Evolutionary conservation across 345 rosid species (phyloP), one percentile per base, ranked within the genome.

Genomic region (Hibiscus syriacus): DNA sequence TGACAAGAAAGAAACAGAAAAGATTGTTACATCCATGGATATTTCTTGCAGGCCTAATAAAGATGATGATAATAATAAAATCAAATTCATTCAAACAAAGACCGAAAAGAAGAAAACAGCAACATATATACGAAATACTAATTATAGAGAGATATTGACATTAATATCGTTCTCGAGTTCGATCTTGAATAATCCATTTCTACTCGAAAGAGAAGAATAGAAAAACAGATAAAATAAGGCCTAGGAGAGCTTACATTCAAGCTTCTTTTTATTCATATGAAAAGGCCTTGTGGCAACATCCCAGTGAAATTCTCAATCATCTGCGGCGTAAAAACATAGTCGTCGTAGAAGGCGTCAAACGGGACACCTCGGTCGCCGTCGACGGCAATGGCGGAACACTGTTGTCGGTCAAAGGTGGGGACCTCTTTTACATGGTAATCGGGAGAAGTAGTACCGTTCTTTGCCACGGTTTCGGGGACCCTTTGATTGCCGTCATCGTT

Each of bases 301-400:
- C 66, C 66, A 0, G 64, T 34, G 11, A 61, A 61, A 61, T 39
- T 61, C 50, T 39, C 66, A 11, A 22, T 7, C 66, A 61, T 61
- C 50, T 38, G 30, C 17, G 19, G 50, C 22, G 66, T 38, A 2
- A 38, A 61, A 6, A 61, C 50, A n/a, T n/a, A n/a, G n/a, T 59
- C 64, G 12, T 61, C 66, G 49, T 61, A 49, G 16, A 38, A 61
- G 49, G 4, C 39, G 3, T 61, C 66, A 0, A 5, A 22, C 2
- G 50, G 19, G 2, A 22, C 45, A 10, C 26, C 49, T 0, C 13
- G 32, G 23, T 22, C 48, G 22, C 39, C 4, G 20, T 20, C 27
- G 20, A 2, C 55, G 25, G 55, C 25, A 20, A 20, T 9, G 55
- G 26, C 5, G 43, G 64, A 17, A 19, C n/a, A 17, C 39, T n/a